Conservation (phyloP, 371 early-diverging fungal genomes). For the Dinochytrium kinnereticum region DNA sequence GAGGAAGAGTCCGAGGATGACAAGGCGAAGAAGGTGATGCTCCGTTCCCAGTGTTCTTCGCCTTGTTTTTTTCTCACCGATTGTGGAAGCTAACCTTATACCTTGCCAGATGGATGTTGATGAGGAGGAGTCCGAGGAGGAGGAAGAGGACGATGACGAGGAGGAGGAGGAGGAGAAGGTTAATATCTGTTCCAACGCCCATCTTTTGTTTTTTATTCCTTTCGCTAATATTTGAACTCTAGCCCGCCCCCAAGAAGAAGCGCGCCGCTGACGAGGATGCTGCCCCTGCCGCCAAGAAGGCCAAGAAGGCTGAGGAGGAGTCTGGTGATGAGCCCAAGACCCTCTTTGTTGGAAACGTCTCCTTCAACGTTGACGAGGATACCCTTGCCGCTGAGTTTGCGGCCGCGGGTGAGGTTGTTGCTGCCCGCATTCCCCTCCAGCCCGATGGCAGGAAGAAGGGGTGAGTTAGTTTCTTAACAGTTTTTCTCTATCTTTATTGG, state of each 20-base stretch:
- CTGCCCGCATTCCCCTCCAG: constrained; percentile 72
- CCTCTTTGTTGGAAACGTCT: constrained; percentile 74
- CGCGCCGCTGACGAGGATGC: constrained; percentile 22
- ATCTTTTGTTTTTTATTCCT: neutral
- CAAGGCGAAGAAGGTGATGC: constrained; percentile 18
- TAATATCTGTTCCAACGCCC: neutral
- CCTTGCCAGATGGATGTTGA: constrained; percentile 2
- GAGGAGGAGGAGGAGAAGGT: constrained; percentile 15
- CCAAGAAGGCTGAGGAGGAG: neutral
- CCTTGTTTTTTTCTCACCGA: neutral
- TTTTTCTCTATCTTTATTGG: no score
- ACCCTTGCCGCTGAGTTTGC: constrained; percentile 63
- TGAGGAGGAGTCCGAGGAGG: no score
- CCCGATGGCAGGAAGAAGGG: constrained; percentile 68
- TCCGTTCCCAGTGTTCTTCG: neutral
- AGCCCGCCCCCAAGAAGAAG: constrained; percentile 22
- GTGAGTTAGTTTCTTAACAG: no score
- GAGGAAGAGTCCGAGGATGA: constrained; percentile 30
- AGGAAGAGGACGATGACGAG: constrained; percentile 4
- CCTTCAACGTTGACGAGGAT: constrained; percentile 69
- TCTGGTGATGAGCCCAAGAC: constrained; percentile 32
- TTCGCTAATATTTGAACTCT: neutral
- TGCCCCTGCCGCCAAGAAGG: constrained; percentile 4
- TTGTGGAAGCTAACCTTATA: neutral
- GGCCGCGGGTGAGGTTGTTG: constrained; percentile 67